These are phyloP conservation scores for Litsea cubeba DNA, from an alignment of 164 flowering plant genomes.

Conservation along the genomic window DNA sequence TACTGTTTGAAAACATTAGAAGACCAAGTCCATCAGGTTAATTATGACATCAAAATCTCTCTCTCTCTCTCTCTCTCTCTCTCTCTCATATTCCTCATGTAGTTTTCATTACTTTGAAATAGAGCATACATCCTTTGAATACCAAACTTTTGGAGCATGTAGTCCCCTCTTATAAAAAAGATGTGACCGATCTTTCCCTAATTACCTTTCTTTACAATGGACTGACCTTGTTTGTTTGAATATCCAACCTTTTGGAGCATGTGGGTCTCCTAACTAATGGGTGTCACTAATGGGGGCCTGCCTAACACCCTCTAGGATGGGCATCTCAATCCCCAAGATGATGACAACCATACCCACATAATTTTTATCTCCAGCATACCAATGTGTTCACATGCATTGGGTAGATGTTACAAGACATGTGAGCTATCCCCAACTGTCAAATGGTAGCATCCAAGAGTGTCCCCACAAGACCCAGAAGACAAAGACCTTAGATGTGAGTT, in stretches of 20 bases:
- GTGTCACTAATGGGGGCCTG: background rate
- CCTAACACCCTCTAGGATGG: constrained; percentile 3
- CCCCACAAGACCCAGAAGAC: constrained; percentile 1
- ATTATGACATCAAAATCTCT: background rate
- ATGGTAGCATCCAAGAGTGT: background rate
- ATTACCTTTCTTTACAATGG: background rate
- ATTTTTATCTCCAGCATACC: background rate
- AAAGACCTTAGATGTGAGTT: background rate
- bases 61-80: constrained; percentile 8
- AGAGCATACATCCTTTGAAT: background rate
- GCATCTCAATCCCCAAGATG: constrained; percentile 9
- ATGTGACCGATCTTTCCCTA: background rate
- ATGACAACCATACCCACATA: constrained; percentile 4
- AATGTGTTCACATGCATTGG: constrained; percentile 5
- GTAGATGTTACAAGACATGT: constrained; percentile 7
- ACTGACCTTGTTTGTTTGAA: background rate
- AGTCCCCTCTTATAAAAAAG: background rate
- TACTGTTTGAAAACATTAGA: background rate
- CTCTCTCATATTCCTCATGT: constrained; percentile 3
- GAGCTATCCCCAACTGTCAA: constrained; percentile 7
- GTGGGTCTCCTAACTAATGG: constrained; percentile 3
- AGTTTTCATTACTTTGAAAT: background rate
- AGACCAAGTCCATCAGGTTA: no score
- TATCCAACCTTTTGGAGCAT: background rate
- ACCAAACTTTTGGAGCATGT: background rate